phyloP scores from a whole-genome alignment of 2,329 filamentous ascomycete species.

The Didymella pinodella region DNA sequence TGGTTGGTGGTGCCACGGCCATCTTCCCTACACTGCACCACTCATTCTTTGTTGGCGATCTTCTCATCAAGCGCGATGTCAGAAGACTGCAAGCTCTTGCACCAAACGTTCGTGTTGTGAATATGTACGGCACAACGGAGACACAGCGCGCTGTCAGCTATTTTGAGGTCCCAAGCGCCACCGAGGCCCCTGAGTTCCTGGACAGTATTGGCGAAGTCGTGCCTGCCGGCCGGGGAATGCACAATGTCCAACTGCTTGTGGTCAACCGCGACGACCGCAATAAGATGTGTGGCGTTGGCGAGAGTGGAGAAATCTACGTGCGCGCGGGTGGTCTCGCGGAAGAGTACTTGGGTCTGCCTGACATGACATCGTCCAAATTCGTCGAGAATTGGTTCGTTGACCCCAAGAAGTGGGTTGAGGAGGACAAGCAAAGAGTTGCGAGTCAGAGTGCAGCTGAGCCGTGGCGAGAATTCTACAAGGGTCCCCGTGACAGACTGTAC shows the following conservation, averaged over 20 bases:
- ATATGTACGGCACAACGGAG: slow-evolving; percentile 91
- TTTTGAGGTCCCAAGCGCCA: slow-evolving; percentile 75
- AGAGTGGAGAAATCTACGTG: slow-evolving; percentile 85
- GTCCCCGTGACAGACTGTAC: slow-evolving; percentile 86
- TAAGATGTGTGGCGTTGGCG: slow-evolving; percentile 78
- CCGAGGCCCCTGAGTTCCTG: slow-evolving; percentile 68
- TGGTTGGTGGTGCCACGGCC: slow-evolving; percentile 82
- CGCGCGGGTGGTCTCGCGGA: slow-evolving; percentile 85
- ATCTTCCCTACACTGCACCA: slow-evolving; percentile 78
- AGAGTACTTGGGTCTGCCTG: slow-evolving; percentile 71
- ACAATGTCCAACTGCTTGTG: slow-evolving; percentile 73
- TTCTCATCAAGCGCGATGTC: slow-evolving; percentile 86
- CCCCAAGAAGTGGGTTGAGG: slow-evolving; percentile 70
- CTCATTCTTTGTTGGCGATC: slow-evolving; percentile 91
- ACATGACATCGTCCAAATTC: slow-evolving; percentile 77
- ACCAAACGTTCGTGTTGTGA: slow-evolving; percentile 76
- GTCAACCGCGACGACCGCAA: slow-evolving; percentile 30
- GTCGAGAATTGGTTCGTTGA: slow-evolving; percentile 87
- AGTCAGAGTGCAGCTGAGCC: slow-evolving; percentile 65
- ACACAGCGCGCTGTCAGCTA: slow-evolving; percentile 83
- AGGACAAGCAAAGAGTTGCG: slow-evolving; percentile 64
- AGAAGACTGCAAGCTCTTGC: slow-evolving; percentile 77
- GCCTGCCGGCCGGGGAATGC: slow-evolving; percentile 85
- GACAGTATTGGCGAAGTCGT: slow-evolving; percentile 76
- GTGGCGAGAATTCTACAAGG: slow-evolving; percentile 81